Evolutionary conservation across 1,284 basidiomycete genomes (phyloP), one percentile per base, ranked within the genome.

Genomic region (Ustilago hordei): DNA sequence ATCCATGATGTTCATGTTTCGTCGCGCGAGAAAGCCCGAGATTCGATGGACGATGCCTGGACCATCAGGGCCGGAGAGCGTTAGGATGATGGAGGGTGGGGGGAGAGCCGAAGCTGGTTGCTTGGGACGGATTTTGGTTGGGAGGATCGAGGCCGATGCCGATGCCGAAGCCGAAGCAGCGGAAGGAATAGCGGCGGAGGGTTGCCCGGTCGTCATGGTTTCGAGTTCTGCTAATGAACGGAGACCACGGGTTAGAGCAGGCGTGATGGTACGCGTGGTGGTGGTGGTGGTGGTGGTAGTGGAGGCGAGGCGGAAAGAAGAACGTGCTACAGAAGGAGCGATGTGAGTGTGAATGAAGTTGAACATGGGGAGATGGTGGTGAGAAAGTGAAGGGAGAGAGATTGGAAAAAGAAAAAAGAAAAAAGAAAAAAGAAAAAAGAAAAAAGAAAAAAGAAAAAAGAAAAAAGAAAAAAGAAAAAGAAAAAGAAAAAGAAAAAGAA

Each of bases 21-120:
- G 67, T 9, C 68, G 64, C 12, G 84, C 82, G 34, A 85, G 55
- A 63, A 81, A 82, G 47, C 79, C 79, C 5, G 84, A 80, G 50
- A 85, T 80, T 28, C 56, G 36, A 59, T 80, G 75, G 13, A 84
- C 83, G 54, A 85, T 83, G 11, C 84, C 84, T 17, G 78, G 80
- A 17, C 71, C 60, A 70, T 85, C 84, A n/a, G 82, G 81, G 34
- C 83, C 84, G 12, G 81, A 81, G 23, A 85, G 78, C 8, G 83
- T 85, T 34, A 85, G 66, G 63, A 85, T 83, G 72, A 85, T 77
- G n/a, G 77, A 79, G 7, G 77, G 73, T 52, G 82, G 62, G 78
- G 84, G 62, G 78, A 84, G 47, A 85, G 82, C 57, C 19, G 91
- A 90, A 9, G 91, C 78, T n/a, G 80, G 61, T 28, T 67, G 74